Evolutionary conservation across 192 early-diverging fungal species (phyloP).

Genomic region (Backusella tarrabulga): DNA sequence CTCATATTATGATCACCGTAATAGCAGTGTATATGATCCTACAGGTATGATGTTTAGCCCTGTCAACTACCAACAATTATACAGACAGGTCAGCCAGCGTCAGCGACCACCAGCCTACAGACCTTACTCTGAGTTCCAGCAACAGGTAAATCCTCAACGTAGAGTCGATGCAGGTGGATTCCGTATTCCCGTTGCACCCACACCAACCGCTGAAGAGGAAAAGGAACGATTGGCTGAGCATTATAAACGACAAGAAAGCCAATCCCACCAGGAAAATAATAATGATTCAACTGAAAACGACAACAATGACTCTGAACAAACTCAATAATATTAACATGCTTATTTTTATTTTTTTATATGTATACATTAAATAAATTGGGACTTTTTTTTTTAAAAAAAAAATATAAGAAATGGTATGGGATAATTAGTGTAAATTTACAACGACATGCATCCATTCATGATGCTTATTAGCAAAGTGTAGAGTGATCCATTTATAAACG

Average conservation of each 20-base stretch:
- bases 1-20: not conserved
- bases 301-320: not conserved
- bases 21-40: not conserved
- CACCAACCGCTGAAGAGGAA: conserved; percentile 29
- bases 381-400: not conserved
- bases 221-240: conserved; percentile 25
- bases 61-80: conserved; percentile 34
- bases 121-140: conserved; percentile 36
- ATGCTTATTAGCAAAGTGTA: conserved; percentile 30
- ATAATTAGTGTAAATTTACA: conserved; percentile 31
- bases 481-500: conserved; percentile 38
- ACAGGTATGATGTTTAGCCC: not conserved
- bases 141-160: conserved; percentile 25
- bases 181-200: conserved; percentile 14
- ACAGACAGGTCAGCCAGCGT: conserved; percentile 25
- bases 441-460: conserved; percentile 36
- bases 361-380: not conserved
- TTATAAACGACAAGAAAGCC: conserved; percentile 17
- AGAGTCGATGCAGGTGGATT: conserved; percentile 31
- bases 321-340: not conserved
- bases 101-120: conserved; percentile 15
- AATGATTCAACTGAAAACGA: not conserved
- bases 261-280: not conserved
- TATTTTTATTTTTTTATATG: not conserved
- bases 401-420: not conserved